These are phyloP conservation scores for Gossypium bickii DNA, from an alignment of 345 rosid species.

Conservation along the genomic window DNA sequence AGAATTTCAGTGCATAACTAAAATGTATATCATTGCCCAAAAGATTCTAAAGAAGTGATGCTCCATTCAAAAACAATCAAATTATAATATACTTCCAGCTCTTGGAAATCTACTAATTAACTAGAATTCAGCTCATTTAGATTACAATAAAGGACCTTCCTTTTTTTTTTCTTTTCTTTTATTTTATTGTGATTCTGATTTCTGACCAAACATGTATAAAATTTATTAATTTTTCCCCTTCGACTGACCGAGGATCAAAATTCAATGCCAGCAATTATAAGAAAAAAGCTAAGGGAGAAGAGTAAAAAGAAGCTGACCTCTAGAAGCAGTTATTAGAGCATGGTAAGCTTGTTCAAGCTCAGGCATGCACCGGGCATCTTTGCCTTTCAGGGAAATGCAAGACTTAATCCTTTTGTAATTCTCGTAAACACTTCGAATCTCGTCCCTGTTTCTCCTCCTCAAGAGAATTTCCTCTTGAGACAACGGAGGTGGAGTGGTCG, in stretches of 20 bases:
- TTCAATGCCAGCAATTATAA: neutral
- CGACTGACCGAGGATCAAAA: neutral
- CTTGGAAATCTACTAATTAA: conserved; percentile 2
- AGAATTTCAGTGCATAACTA: neutral
- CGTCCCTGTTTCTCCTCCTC: conserved; percentile 70
- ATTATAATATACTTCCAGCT: neutral
- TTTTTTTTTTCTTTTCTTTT: too few species aligned
- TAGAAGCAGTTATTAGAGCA: conserved; percentile 69
- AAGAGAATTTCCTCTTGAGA: conserved; percentile 66
- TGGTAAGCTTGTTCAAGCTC: conserved; percentile 71
- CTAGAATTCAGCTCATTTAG: neutral
- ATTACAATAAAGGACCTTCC: neutral
- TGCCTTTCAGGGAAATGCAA: conserved; percentile 42
- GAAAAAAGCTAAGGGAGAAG: neutral
- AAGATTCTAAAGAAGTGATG: neutral
- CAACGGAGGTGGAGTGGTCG: conserved; percentile 55
- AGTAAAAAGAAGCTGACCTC: conserved; percentile 36
- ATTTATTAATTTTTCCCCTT: neutral
- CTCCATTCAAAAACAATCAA: neutral
- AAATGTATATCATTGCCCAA: neutral
- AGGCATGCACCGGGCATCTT: conserved; percentile 48
- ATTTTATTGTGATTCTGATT: neutral
- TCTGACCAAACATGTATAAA: neutral
- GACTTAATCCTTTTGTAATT: conserved; percentile 66
- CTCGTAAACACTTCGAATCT: conserved; percentile 76